Evolutionary conservation across 1,139 yeast species (phyloP), one percentile per base, ranked within the genome.

Genomic region (Yamadazyma membranifaciens): DNA sequence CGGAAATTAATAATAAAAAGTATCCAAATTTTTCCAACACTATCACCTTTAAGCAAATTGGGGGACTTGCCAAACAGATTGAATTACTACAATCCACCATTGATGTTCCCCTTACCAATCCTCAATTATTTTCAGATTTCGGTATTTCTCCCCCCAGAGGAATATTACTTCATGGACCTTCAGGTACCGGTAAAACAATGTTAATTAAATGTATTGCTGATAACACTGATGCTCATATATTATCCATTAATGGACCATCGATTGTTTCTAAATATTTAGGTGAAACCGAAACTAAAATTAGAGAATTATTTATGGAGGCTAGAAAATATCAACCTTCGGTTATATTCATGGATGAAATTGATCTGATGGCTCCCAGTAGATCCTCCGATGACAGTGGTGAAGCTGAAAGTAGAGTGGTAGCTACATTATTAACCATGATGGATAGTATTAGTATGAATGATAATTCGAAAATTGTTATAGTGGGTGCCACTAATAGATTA

Each of bases 131-230:
- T 53, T 72, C 83, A 7, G 81, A 87, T 41, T 94, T 91, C 66
- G 91, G 92, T n/a, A 85, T 91, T 34, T 73, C 83, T 9, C 94
- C 96, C 9, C 97, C 98, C 2, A 72, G 96, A 42, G 98, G 98
- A 3, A 74, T 94, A 12, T 65, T 92, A 27, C 66, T 92, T 4
- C 95, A 91, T 63, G 99, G 99, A 0, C 96, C 98, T 2, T 95
- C 98, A 2, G 99, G 99, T 1, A 91, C 98, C 0, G 99, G 99
- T 41, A 92, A 92, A 59, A 87, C 98, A 1, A 80, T 91, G 88
- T 71, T 92, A 12, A 67, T 94, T 34, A 73, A 87, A 41, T 86
- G 96, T 28, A 82, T 92, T 10, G 95, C 96, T 0, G 85, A 83
- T 40, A 65, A 73, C 9, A 60, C 69, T 5, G 72, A 80, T 47